Evolutionary conservation across 2,329 filamentous ascomycete species (phyloP).

Genomic region (Magnaporthiopsis poae): DNA sequence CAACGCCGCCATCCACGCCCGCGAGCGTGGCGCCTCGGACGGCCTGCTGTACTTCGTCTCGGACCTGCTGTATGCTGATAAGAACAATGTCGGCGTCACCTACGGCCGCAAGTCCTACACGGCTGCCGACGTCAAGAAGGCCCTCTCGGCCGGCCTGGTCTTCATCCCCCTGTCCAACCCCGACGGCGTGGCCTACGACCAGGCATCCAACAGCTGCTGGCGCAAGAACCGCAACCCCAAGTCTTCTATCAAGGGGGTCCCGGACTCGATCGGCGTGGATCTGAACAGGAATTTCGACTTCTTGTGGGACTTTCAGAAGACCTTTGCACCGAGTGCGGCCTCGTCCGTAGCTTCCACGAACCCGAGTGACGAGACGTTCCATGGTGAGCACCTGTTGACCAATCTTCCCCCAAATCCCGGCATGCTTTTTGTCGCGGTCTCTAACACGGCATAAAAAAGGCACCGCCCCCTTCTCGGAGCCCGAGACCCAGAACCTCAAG

Average conservation of each 20-base stretch:
- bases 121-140: constrained; percentile 39
- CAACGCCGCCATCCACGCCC: constrained; percentile 44
- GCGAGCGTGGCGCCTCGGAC: constrained; percentile 48
- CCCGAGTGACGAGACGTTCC: constrained; percentile 32
- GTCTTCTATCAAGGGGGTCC: constrained; percentile 22
- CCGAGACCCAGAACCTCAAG: constrained; percentile 45
- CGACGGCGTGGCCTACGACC: constrained; percentile 43
- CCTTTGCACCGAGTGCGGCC: constrained; percentile 31
- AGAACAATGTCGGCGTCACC: constrained; percentile 35
- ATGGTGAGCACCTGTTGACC: constrained; percentile 20
- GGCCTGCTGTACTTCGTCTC: constrained; percentile 47
- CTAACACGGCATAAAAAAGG: constrained; percentile 38
- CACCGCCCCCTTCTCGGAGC: constrained; percentile 40
- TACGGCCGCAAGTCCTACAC: constrained; percentile 45
- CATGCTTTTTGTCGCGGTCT: constrained; percentile 18
- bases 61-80: constrained; percentile 46
- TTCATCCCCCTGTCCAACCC: constrained; percentile 43
- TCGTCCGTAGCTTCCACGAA: constrained; percentile 32
- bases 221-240: constrained; percentile 45
- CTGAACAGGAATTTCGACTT: constrained; percentile 50
- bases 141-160: constrained; percentile 43
- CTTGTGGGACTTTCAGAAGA: constrained; percentile 41
- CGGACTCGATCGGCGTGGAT: constrained; percentile 35
- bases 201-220: constrained; percentile 41
- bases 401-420: too few relatives aligned